Conservation (phyloP, 306 rosid genomes). For the Macrotyloma uniflorum region DNA sequence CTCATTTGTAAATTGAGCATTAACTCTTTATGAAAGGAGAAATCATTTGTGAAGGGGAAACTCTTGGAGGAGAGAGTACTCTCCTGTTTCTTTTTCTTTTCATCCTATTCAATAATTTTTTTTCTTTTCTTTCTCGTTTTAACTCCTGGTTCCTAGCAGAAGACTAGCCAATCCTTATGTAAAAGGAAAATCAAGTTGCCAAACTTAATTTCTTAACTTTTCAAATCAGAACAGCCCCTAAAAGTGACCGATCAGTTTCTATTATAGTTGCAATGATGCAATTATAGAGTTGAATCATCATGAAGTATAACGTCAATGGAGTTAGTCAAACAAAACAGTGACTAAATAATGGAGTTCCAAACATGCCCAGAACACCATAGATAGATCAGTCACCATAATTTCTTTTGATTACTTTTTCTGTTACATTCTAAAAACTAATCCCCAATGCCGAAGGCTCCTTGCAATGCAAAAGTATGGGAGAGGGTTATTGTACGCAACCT, state of each 20-base stretch:
- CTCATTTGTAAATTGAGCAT: no score
- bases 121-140: no score
- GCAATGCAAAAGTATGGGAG: no score
- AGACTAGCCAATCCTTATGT: not conserved
- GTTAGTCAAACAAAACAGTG: conserved; percentile 19
- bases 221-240: conserved; percentile 7
- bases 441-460: no score
- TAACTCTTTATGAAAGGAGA: no score
- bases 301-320: not conserved
- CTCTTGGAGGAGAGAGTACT: no score
- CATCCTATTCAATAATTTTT: no score
- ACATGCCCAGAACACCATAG: conserved; percentile 15
- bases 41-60: no score
- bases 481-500: no score
- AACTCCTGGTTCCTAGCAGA: no score
- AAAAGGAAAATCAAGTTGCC: conserved; percentile 6
- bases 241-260: conserved; percentile 4
- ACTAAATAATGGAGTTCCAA: conserved; percentile 7
- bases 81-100: no score
- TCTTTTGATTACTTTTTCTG: conserved; percentile 15
- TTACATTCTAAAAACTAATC: not conserved
- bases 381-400: not conserved
- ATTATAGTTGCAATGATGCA: not conserved
- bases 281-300: not conserved
- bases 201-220: not conserved